Base-by-base conservation (phyloP, 208 protist species). In the Wallacemonas sp. region DNA sequence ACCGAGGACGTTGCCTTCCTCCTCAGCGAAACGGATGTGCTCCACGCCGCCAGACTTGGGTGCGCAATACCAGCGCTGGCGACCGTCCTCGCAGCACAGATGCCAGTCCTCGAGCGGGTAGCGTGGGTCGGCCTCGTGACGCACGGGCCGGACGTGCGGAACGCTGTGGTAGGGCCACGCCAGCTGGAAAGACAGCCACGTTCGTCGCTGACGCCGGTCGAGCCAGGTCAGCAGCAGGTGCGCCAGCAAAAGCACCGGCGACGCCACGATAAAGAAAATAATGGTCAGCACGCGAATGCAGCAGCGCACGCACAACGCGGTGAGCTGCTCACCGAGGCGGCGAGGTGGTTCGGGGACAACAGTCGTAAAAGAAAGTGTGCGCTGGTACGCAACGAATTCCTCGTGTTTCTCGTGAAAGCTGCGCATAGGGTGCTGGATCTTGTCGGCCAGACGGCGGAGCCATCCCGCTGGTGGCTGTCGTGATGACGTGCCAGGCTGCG, bases 21-120 rank as follows among this genome's bases (percentile, higher is more conserved):
- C 85, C n/a, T 69, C 77, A 10, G 78, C 73, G 13, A 70, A 60
- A 50, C 44, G 60, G 32, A 63, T 1, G 53, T 86, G 79, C 30
- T 57, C 50, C 30, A 33, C 30, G 50, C 50, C 36, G 29, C 30
- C 12, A n/a, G 30, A 38, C 19, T 57, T 57, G 50, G 50, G 12
- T 19, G 33, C 50, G 15, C 5, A 57, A 70, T 90, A 78, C 90
- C 90, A 96, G n/a, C 83, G 85, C 77, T 96, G 90, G 2, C 90
- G 87, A 0, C 90, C 90, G 30, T 96, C 90, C 64, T 96, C 90
- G 59, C 85, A 93, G 52, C 79, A 78, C 57, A 96, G 66, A 57
- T 91, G 87, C 90, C 90, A 96, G 21, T 69, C 53, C 22, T 79
- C 76, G 32, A 93, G 52, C 0, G 86, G 83, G 63, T 90, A 92